Evolutionary conservation across 2,329 filamentous ascomycete genomes (phyloP), one percentile per base, ranked within the genome.

Genomic region (Epichloe brachyelytri): DNA sequence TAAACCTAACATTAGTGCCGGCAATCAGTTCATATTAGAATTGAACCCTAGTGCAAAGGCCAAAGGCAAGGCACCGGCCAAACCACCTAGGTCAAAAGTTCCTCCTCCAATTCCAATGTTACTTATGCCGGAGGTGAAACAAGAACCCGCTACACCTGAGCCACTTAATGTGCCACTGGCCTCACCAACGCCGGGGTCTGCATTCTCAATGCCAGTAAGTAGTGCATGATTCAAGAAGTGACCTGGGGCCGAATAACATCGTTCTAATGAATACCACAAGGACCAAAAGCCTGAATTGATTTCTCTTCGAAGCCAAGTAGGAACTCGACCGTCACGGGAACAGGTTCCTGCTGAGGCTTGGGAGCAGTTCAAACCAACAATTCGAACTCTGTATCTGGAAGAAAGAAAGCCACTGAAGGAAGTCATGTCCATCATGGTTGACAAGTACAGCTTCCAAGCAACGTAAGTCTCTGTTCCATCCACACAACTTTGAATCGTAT

Each of bases 401-500:
- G 71, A 76, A 55, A 67, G 73, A 48, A 71, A 69, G 39, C 73
- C 73, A 3, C 63, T 76, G n/a, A 76, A 76, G 56, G 72, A 76
- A 61, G 73, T 76, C 56, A 76, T 54, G 69, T 58, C 65, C 20
- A 71, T 75, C 56, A 76, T 76, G 73, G 67, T 71, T 30, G 72
- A 74, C 6, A 67, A 69, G 54, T 68, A 72, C 50, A 67, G 67
- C 17, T 76, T 76, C 55, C 68, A 72, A 56, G 73, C 73, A 50
- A 75, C 73, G 72, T 76, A 62, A 63, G 71, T 63, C 3, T 19
- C 11, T 7, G 1, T 12, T n/a, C 1, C 8, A 30, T 19, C n/a
- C 36, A 22, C 20, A 11, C 10, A 43, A 26, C 17, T 15, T 17
- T n/a, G 20, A 11, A 26, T 33, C 37, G 19, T 19, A 46, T n/a